Evolutionary conservation across 352 stramenopile genomes (phyloP).

Genomic region (Globisporangium middletonii): DNA sequence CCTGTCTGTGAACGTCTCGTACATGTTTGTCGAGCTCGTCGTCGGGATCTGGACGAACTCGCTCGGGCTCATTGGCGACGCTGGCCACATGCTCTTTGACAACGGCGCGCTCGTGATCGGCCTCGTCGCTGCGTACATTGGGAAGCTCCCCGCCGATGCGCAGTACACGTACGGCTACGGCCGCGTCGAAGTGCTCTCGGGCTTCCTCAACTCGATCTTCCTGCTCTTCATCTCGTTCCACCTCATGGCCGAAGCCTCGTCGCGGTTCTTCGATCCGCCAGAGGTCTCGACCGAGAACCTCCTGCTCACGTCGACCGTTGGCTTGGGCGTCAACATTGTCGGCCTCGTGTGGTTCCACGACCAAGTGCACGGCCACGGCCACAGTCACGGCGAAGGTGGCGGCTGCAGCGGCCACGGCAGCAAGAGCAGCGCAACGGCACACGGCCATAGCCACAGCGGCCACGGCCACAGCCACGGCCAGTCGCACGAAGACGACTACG

Average conservation of each 20-base stretch:
- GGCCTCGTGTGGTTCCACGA: slow-evolving; percentile 90
- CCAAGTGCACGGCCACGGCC: slow-evolving; percentile 69
- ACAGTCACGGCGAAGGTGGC: slow-evolving; percentile 32
- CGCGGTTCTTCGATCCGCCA: slow-evolving; percentile 66
- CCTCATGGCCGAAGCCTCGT: slow-evolving; percentile 71
- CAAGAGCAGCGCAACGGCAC: too few relatives aligned
- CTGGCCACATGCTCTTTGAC: slow-evolving; percentile 88
- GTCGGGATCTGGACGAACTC: slow-evolving; percentile 84
- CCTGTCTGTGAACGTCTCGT: slow-evolving; percentile 68
- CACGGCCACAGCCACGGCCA: slow-evolving; percentile 63
- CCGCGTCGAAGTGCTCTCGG: slow-evolving; percentile 81
- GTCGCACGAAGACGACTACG: slow-evolving; percentile 9
- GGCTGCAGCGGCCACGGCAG: slow-evolving; percentile 21
- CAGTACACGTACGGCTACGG: slow-evolving; percentile 85
- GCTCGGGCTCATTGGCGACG: slow-evolving; percentile 80
- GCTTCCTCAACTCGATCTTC: slow-evolving; percentile 84
- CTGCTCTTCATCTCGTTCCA: slow-evolving; percentile 81
- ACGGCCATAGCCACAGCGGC: slow-evolving; percentile 6
- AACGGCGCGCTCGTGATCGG: slow-evolving; percentile 82
- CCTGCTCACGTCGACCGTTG: slow-evolving; percentile 76
- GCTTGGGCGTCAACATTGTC: slow-evolving; percentile 82
- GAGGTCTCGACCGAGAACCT: slow-evolving; percentile 82
- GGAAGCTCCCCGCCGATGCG: slow-evolving; percentile 55
- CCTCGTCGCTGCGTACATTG: slow-evolving; percentile 78
- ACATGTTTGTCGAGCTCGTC: slow-evolving; percentile 86